Conservation (phyloP, 306 rosid species). For the Comarum palustre region DNA sequence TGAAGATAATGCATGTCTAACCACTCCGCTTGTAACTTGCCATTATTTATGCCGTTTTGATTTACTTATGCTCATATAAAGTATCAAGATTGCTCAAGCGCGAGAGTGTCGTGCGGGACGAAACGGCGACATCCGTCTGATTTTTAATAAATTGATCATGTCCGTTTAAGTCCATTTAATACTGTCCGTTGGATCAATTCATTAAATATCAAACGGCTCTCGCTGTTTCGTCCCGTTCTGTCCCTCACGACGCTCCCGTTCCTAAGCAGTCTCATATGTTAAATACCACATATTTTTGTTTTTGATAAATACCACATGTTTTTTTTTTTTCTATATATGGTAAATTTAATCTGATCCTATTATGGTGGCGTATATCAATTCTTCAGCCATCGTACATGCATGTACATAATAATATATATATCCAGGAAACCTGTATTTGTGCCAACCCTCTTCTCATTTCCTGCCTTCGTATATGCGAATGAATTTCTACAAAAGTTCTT, state of each 20-base stretch:
- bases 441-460: background rate
- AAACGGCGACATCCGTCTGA: no score
- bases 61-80: no score
- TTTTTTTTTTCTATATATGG: background rate
- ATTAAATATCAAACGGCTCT: no score
- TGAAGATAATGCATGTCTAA: background rate
- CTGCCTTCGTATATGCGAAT: background rate
- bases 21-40: background rate
- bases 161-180: no score
- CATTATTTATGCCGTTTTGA: background rate
- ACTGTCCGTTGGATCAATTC: no score
- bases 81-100: no score
- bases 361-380: background rate
- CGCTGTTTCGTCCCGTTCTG: no score
- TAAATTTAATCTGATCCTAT: background rate
- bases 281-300: no score
- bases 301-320: background rate
- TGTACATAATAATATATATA: background rate
- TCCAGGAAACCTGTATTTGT: background rate
- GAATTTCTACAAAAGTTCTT: background rate
- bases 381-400: background rate
- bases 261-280: no score
- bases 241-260: no score
- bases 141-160: no score
- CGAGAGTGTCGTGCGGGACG: no score